Evolutionary conservation across 1,139 yeast genomes (phyloP).

Genomic region (Nadsonia starkeyi-henricii): DNA sequence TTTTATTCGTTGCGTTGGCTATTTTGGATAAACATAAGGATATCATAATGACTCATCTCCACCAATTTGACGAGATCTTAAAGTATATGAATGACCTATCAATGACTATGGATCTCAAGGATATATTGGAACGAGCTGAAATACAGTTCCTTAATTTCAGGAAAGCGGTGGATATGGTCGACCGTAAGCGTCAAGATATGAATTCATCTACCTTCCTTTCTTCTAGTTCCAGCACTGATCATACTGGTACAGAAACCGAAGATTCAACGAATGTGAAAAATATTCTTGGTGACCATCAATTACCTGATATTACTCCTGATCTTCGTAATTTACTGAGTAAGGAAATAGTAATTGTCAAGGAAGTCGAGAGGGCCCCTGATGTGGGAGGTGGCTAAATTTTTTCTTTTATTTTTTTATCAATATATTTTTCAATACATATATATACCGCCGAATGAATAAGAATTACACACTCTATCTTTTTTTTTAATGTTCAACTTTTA

Average conservation of each 20-base stretch:
- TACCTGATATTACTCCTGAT: neutral
- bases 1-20: conserved; percentile 73
- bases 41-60: conserved; percentile 58
- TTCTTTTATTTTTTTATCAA: too few relatives aligned
- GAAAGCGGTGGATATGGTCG: conserved; percentile 66
- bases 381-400: neutral
- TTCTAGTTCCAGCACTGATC: neutral
- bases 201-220: neutral
- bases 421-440: too few relatives aligned
- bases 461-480: too few relatives aligned
- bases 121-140: conserved; percentile 67
- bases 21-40: conserved; percentile 77
- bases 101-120: conserved; percentile 59
- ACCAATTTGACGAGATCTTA: conserved; percentile 77
- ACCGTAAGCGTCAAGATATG: conserved; percentile 35
- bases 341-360: neutral
- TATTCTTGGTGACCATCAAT: neutral
- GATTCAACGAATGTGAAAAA: too few relatives aligned
- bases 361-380: neutral
- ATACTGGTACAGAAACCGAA: too few relatives aligned
- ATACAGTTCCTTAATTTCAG: conserved; percentile 65
- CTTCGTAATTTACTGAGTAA: neutral
- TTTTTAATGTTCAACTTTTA: too few relatives aligned
- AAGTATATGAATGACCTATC: conserved; percentile 86
- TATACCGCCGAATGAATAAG: too few relatives aligned